Percentiles rank a stretch among this genome's conserved stretches.
Conservation (phyloP, 169 alveolate species). For the Plasmodium cynomolgi region DNA sequence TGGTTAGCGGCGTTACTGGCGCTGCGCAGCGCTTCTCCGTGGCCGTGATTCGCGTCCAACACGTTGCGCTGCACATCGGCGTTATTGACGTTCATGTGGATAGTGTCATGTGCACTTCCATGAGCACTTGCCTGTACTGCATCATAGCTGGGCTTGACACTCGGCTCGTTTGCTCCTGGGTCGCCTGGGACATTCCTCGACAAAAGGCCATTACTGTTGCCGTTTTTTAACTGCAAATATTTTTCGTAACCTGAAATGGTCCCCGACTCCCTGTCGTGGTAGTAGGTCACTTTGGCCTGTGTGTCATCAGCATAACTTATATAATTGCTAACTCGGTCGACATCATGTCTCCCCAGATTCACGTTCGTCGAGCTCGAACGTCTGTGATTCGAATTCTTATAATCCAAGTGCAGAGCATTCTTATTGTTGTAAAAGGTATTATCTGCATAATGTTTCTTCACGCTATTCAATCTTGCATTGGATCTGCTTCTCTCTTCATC, state of each 20-base stretch:
- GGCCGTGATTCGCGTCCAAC: background rate
- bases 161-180: background rate
- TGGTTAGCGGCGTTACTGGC: background rate
- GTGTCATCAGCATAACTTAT: conserved; percentile 56
- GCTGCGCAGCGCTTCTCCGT: background rate
- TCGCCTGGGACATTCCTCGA: conserved; percentile 3
- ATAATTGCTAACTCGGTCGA: conserved; percentile 27
- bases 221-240: conserved; percentile 34
- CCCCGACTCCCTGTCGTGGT: conserved; percentile 13
- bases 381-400: conserved; percentile 32
- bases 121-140: background rate
- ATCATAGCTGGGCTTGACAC: background rate
- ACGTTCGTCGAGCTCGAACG: conserved; percentile 73
- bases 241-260: conserved; percentile 47
- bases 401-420: background rate
- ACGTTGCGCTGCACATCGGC: background rate
- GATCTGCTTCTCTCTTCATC: conserved; percentile 11
- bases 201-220: conserved; percentile 5
- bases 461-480: background rate
- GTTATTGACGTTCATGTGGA: background rate
- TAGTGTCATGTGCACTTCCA: background rate
- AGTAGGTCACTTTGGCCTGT: conserved; percentile 46
- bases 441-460: conserved; percentile 9
- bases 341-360: conserved; percentile 17
- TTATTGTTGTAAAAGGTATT: conserved; percentile 24